These are phyloP conservation scores for Microbotryum lychnidis-dioicae DNA, from an alignment of 1,284 basidiomycete genomes.

Conservation along the genomic window DNA sequence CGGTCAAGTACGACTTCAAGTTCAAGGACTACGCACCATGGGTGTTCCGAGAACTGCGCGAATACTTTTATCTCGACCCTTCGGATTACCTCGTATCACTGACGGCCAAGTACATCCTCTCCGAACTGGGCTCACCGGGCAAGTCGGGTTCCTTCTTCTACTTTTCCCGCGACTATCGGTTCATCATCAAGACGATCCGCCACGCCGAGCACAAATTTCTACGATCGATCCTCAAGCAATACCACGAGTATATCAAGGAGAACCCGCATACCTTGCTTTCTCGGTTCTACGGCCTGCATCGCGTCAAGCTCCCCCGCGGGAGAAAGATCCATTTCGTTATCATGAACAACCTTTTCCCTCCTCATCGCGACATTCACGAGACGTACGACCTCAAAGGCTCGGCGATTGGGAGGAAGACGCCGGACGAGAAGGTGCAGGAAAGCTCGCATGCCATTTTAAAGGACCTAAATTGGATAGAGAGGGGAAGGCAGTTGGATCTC, in stretches of 20 bases:
- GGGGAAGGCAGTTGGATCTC: conserved; percentile 67
- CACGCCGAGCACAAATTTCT: conserved; percentile 92
- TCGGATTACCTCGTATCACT: conserved; percentile 94
- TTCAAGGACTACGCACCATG: conserved; percentile 99
- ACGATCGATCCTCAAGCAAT: conserved; percentile 70
- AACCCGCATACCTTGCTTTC: conserved; percentile 93
- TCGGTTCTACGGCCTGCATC: conserved; percentile 91
- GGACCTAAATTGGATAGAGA: conserved; percentile 91
- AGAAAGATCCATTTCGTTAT: conserved; percentile 98
- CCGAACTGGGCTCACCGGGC: conserved; percentile 94
- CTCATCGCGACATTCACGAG: conserved; percentile 95
- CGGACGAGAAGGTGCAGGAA: conserved; percentile 68
- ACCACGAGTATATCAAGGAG: conserved; percentile 75
- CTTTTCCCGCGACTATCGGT: conserved; percentile 96
- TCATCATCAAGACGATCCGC: conserved; percentile 99
- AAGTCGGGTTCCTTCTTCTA: conserved; percentile 99
- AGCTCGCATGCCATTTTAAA: conserved; percentile 87
- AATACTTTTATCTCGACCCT: conserved; percentile 90
- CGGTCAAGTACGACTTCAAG: conserved; percentile 93
- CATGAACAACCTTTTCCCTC: conserved; percentile 99
- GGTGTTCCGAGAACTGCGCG: conserved; percentile 91
- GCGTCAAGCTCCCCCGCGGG: conserved; percentile 89
- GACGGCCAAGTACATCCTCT: conserved; percentile 94
- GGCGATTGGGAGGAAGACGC: conserved; percentile 77
- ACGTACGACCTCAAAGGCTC: conserved; percentile 96